Evolutionary conservation across 2,329 filamentous ascomycete genomes (phyloP), one percentile per base, ranked within the genome.

Genomic region (Ceratocystis smalleyi): DNA sequence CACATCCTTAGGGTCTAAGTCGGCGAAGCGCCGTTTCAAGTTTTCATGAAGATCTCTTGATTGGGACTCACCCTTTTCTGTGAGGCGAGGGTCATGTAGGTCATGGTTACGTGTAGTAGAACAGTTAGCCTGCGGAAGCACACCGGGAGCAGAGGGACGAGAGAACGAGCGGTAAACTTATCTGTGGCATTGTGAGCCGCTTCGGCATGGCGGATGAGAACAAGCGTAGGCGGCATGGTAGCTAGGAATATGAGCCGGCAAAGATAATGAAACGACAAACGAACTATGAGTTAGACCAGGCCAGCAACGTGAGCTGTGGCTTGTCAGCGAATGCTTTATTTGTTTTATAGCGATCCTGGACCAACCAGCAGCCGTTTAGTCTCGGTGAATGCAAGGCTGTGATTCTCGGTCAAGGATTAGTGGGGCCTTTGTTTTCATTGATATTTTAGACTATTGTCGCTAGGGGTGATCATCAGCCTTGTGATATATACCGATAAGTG

Each of bases 131-230:
- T 7, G 49, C 27, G 5, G 2, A 30, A 59, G 67, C 70, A 57
- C 32, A 6, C 15, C 5, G 27, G 2, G 32, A 59, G 67, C 69
- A 35, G 30, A 6, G 17, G 7, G 27, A 30, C 7, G 54, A 30
- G 24, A n/a, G 27, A 57, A 5, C 47, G 71, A 67, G 3, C 60
- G 64, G 57, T 62, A 62, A 30, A 79, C 79, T 74, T 75, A 82
- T 82, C 72, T 61, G 74, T 70, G 15, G 75, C 73, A 66, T 83
- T 83, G 71, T 83, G 81, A n/a, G 77, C 70, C 7, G 78, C 81
- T 74, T 97, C 89, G 17, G 89, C 92, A 79, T 97, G 92, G 69
- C 92, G 88, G 71, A 96, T 86, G 71, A 97, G 79, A 69, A 97
- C 88, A 66, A 96, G 70, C 0, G 76, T 81, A 0, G 80, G 80